These are phyloP conservation scores for Eleusine coracana DNA, from an alignment of 176 grass and related monocot genomes.

Conservation along the genomic window DNA sequence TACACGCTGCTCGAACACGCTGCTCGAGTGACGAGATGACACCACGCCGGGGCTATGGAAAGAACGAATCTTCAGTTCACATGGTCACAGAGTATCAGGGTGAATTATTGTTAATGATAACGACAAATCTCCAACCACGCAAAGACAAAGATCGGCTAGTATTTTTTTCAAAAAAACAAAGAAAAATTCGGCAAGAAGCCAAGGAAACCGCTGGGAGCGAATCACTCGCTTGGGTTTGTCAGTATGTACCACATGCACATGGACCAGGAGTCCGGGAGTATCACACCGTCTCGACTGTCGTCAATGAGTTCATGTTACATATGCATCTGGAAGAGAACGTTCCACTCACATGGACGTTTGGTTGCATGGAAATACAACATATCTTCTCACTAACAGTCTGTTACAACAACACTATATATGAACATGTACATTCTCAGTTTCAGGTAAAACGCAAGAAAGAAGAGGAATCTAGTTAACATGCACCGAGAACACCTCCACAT, in stretches of 20 bases:
- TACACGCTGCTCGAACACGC: neutral
- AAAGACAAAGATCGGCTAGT: neutral
- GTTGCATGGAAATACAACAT: constrained; percentile 14
- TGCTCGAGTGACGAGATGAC: neutral
- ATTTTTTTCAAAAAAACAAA: too few species aligned
- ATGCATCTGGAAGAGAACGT: constrained; percentile 12
- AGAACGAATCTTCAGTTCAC: constrained; percentile 21
- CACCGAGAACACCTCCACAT: neutral
- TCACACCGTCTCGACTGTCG: neutral
- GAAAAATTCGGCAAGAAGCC: neutral
- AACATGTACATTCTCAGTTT: constrained; percentile 20
- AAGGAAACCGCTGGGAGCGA: neutral
- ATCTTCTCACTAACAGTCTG: constrained; percentile 4
- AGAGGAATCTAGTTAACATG: neutral
- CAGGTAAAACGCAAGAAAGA: constrained; percentile 16
- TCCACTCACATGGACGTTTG: constrained; percentile 10
- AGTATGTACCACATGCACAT: constrained; percentile 15
- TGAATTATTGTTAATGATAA: constrained; percentile 24
- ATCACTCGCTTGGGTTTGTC: constrained; percentile 8
- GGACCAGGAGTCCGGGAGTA: neutral
- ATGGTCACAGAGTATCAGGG: neutral
- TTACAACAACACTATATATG: neutral
- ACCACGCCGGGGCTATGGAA: neutral
- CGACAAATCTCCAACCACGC: constrained; percentile 28
- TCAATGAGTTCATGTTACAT: neutral